A percentile compares a stretch with the other conserved stretches of the same genome.
Conservation (phyloP, 139 green algal species). For the Eudorina sp. region DNA sequence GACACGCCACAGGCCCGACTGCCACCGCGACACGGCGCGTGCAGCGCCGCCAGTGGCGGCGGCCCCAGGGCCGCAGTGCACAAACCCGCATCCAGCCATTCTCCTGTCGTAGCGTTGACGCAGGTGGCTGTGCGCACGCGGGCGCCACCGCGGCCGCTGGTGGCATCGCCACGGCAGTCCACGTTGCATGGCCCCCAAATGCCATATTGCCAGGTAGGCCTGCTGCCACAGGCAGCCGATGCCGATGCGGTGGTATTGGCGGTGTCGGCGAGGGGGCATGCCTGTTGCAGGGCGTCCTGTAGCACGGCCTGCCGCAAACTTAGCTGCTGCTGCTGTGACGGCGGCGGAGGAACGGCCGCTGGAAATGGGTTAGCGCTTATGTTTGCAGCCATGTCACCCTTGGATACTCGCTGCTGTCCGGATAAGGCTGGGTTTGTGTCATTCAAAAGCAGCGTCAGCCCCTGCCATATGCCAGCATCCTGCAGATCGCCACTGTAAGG, state of each 20-base stretch:
- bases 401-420: no score
- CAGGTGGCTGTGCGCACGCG: neutral
- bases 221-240: neutral
- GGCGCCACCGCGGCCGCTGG: neutral
- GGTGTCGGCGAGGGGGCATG: neutral
- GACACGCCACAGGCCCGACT: constrained; percentile 32
- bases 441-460: neutral
- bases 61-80: constrained; percentile 14
- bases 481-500: no score
- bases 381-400: no score
- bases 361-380: no score
- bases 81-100: neutral
- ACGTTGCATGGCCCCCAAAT: constrained; percentile 43
- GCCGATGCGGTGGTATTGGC: neutral
- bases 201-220: neutral
- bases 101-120: neutral
- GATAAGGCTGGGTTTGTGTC: no score
- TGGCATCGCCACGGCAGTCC: neutral
- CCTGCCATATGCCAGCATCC: neutral
- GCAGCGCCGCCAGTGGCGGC: constrained; percentile 18
- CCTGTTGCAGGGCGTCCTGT: neutral
- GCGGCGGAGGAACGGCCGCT: neutral
- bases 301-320: constrained; percentile 4
- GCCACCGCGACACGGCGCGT: neutral
- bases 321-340: neutral